These are phyloP conservation scores for Lichtheimia ornata DNA, from an alignment of 371 early-diverging fungal genomes.

Conservation along the genomic window DNA sequence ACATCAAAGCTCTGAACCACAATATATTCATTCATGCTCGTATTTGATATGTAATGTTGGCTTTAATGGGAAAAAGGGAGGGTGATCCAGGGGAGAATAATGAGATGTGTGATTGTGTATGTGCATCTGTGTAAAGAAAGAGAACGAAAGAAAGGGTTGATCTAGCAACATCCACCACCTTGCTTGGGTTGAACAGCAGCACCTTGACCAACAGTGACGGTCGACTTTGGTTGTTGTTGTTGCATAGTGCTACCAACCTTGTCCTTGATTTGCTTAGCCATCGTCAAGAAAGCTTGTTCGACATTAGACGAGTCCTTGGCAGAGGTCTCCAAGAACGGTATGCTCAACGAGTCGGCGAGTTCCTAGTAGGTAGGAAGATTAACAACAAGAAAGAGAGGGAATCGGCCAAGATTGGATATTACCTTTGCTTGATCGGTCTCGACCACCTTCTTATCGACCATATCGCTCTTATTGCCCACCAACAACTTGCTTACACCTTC, in stretches of 20 bases:
- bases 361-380: slow-evolving; percentile 42
- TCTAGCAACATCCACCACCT: slow-evolving; percentile 57
- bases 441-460: slow-evolving; percentile 85
- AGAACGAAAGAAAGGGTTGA: background rate
- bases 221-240: slow-evolving; percentile 41
- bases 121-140: background rate
- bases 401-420: slow-evolving; percentile 14
- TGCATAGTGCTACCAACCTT: slow-evolving; percentile 46
- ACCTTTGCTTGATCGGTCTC: slow-evolving; percentile 72
- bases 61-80: background rate
- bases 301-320: slow-evolving; percentile 94
- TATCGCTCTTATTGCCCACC: slow-evolving; percentile 99
- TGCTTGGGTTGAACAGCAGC: slow-evolving; percentile 53
- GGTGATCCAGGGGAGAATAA: background rate
- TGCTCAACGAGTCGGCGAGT: slow-evolving; percentile 81
- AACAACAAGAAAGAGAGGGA: background rate
- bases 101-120: background rate
- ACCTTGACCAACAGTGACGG: slow-evolving; percentile 53
- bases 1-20: background rate
- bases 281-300: slow-evolving; percentile 93
- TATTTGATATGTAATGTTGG: background rate
- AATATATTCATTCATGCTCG: background rate
- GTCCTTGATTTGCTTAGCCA: slow-evolving; percentile 87
- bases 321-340: slow-evolving; percentile 92
- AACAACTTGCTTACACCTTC: slow-evolving; percentile 92